These are phyloP conservation scores for Tricholoma flavovirens DNA, from an alignment of 768 basidiomycete species.

Conservation along the genomic window DNA sequence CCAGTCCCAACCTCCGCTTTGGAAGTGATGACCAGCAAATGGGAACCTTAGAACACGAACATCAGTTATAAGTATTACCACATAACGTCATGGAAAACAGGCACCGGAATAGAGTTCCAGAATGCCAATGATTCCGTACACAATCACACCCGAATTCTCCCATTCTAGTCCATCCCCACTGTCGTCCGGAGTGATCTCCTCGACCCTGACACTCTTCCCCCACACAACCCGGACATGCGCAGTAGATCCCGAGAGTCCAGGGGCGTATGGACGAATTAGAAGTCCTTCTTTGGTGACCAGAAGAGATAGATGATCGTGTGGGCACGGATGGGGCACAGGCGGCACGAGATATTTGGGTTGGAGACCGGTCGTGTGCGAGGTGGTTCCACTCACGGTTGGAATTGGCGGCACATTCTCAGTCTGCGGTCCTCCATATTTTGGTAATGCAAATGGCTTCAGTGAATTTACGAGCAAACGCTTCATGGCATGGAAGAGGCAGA, in stretches of 20 bases:
- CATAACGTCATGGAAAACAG: conserved; percentile 7
- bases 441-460: conserved; percentile 29
- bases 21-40: conserved; percentile 68
- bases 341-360: conserved; percentile 62
- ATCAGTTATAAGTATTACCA: conserved; percentile 3
- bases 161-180: conserved; percentile 40
- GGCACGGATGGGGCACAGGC: conserved; percentile 69
- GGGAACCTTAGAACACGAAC: conserved; percentile 47
- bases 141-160: conserved; percentile 47
- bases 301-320: conserved; percentile 64
- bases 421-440: conserved; percentile 12
- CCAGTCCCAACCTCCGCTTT: conserved; percentile 59
- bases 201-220: conserved; percentile 51
- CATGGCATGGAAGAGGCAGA: conserved; percentile 5
- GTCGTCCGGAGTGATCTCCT: conserved; percentile 35
- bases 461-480: conserved; percentile 19
- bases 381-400: neutral
- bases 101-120: conserved; percentile 67
- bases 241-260: conserved; percentile 22
- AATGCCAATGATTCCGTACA: conserved; percentile 75
- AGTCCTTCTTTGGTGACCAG: conserved; percentile 56
- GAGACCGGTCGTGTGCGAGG: conserved; percentile 30
- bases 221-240: conserved; percentile 46
- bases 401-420: conserved; percentile 10
- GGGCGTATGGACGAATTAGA: conserved; percentile 54